Evolutionary conservation across 2,329 filamentous ascomycete species (phyloP).

Genomic region (Curvularia hawaiiensis): DNA sequence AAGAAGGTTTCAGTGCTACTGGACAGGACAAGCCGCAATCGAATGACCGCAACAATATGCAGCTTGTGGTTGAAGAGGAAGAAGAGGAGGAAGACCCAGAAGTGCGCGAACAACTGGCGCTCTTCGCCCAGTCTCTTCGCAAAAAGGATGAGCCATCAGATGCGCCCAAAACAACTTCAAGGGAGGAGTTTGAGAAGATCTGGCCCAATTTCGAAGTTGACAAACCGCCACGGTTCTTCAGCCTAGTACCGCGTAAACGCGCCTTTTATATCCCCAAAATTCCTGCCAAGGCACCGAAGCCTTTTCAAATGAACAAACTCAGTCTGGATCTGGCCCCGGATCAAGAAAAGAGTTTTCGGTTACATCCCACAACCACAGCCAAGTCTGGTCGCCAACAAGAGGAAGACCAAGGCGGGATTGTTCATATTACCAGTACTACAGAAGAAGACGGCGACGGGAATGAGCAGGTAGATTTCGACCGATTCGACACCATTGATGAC

Average conservation of each 20-base stretch:
- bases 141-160: conserved; percentile 58
- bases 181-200: conserved; percentile 76
- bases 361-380: conserved; percentile 62
- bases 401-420: conserved; percentile 61
- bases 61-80: conserved; percentile 25
- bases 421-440: conserved; percentile 51
- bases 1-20: conserved; percentile 7
- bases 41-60: conserved; percentile 23
- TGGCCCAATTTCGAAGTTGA: conserved; percentile 83
- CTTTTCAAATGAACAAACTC: conserved; percentile 84
- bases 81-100: conserved; percentile 44
- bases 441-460: conserved; percentile 51
- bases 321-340: conserved; percentile 85
- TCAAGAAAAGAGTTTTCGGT: conserved; percentile 82
- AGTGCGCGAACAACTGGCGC: conserved; percentile 39
- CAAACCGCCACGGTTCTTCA: conserved; percentile 76
- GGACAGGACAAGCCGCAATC: conserved; percentile 27
- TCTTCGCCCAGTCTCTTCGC: conserved; percentile 37
- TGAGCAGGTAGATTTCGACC: conserved; percentile 53
- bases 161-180: conserved; percentile 71
- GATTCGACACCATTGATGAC: conserved; percentile 60
- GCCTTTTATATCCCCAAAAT: conserved; percentile 79
- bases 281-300: conserved; percentile 78
- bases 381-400: conserved; percentile 55
- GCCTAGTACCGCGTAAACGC: conserved; percentile 80